Evolutionary conservation across 2,329 filamentous ascomycete species (phyloP).

Genomic region (Metarhizium anisopliae): DNA sequence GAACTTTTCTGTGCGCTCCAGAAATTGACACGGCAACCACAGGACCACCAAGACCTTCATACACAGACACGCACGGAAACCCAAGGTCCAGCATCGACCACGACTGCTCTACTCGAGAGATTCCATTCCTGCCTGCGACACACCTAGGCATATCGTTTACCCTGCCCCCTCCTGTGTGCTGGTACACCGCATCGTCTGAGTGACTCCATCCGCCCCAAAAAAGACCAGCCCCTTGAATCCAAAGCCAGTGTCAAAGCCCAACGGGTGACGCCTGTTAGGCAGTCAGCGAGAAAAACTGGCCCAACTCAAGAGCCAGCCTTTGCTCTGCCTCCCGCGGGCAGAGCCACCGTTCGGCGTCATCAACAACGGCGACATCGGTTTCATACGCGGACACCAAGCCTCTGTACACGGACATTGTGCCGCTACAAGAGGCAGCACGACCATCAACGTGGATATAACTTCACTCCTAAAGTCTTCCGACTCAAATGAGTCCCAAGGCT

Average conservation of each 20-base stretch:
- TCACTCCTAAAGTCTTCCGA: slow-evolving; percentile 70
- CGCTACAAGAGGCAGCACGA: slow-evolving; percentile 21
- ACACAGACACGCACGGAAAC: neutral
- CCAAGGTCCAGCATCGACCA: neutral
- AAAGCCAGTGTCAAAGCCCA: slow-evolving; percentile 1
- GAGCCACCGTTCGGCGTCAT: slow-evolving; percentile 25
- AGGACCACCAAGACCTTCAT: neutral
- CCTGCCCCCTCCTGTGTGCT: slow-evolving; percentile 6
- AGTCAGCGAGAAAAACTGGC: slow-evolving; percentile 26
- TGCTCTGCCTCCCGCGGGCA: slow-evolving; percentile 33
- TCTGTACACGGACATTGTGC: slow-evolving; percentile 18
- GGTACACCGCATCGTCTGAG: slow-evolving; percentile 11
- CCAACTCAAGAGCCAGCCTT: slow-evolving; percentile 32
- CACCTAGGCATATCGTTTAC: slow-evolving; percentile 2
- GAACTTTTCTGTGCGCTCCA: too few species aligned
- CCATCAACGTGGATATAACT: slow-evolving; percentile 90
- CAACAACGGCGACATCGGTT: slow-evolving; percentile 18
- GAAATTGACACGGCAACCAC: neutral
- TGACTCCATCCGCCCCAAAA: slow-evolving; percentile 4
- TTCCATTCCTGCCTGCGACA: slow-evolving; percentile 1
- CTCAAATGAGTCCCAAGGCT: slow-evolving; percentile 59
- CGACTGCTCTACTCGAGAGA: neutral
- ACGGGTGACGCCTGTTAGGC: slow-evolving; percentile 7
- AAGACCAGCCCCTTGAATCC: slow-evolving; percentile 3
- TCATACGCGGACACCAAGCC: slow-evolving; percentile 18